Evolutionary conservation across 441 rosid genomes (phyloP), one percentile per base, ranked within the genome.

Genomic region (Croton setiger): DNA sequence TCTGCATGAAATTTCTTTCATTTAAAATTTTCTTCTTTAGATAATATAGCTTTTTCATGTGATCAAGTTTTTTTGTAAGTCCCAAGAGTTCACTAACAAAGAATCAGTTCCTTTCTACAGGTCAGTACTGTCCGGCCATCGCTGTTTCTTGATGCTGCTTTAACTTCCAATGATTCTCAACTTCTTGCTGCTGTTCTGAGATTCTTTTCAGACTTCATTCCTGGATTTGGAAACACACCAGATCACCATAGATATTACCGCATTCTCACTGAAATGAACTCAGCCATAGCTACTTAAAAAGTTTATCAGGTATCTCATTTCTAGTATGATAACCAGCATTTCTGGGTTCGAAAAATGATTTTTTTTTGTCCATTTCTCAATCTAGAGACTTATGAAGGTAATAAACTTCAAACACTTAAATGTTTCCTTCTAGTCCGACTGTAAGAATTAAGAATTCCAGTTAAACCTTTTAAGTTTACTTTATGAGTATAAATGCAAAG

Each of bases 131-230:
- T 89, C 74, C 82, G 81, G 36, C 89, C 97, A 0, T 83, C 93
- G 2, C 66, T 88, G 83, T 88, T 89, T 73, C 88, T 92, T 35
- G 96, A 91, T 80, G 91, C 92, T 43, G 93, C 98, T 37, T 82
- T 80, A 60, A 84, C 96, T 45, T 79, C 93, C 17, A 84, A 82
- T 51, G 87, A 92, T 69, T 62, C 91, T 5, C 92, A 89, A 66
- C 89, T 77, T 66, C 80, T 96, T 67, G 96, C 96, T 52, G 96
- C 96, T 2, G 92, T 92, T 56, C 79, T 96, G 70, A 87, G 98
- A 74, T 94, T 92, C 80, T 92, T 92, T 77, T 79, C 89, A 7
- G 98, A 95, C 74, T 78, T 89, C 69, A 76, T 76, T 65, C 96
- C 96, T 7, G 91, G 90, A 65, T 92, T 95, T 67, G 82, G 69